Evolutionary conservation across 306 rosid genomes (phyloP).

Genomic region (Hylodesmum podocarpum): DNA sequence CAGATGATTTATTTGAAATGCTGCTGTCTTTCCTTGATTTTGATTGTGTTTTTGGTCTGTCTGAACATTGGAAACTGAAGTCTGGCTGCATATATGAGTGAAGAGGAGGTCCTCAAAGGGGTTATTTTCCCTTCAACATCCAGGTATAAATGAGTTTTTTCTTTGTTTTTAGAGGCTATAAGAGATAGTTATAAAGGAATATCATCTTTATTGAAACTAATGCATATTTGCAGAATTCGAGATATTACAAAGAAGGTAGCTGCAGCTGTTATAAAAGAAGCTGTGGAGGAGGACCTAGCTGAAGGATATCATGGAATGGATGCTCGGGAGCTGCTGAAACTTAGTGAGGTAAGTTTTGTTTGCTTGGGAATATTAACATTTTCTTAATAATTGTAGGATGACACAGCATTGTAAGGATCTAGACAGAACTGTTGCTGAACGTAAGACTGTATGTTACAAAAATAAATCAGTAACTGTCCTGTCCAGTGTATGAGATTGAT

Average conservation of each 20-base stretch:
- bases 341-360: conserved; percentile 52
- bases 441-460: not conserved
- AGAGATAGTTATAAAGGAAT: conserved; percentile 8
- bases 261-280: conserved; percentile 89
- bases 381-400: not conserved
- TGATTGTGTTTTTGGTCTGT: conserved; percentile 7
- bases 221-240: conserved; percentile 71
- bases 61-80: conserved; percentile 51
- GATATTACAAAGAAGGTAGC: conserved; percentile 94
- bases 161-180: conserved; percentile 7
- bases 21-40: conserved; percentile 15
- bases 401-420: not conserved
- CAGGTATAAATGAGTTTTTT: conserved; percentile 46
- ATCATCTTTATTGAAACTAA: conserved; percentile 27
- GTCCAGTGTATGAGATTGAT: not conserved
- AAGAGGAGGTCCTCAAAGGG: conserved; percentile 86
- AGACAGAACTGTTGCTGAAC: not conserved
- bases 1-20: not conserved
- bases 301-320: conserved; percentile 89
- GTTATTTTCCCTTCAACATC: conserved; percentile 88
- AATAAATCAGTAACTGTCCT: not conserved
- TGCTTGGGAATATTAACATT: not conserved
- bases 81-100: conserved; percentile 93
- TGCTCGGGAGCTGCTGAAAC: conserved; percentile 75
- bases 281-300: conserved; percentile 83